Base-by-base conservation (phyloP, 495 filamentous ascomycete species). In the Lophium mytilinum region DNA sequence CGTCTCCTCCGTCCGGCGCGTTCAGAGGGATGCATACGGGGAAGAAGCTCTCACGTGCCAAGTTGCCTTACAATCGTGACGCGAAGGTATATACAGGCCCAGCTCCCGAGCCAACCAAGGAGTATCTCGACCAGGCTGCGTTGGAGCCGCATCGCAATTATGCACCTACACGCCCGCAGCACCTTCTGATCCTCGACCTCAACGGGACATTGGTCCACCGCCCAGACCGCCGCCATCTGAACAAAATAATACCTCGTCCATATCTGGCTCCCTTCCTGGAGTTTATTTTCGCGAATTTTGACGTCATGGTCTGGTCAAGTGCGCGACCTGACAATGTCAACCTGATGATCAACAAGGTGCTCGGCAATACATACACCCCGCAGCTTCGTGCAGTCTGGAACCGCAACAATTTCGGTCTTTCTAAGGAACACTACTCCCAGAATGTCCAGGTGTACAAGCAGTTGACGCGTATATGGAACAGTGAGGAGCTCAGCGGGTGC, bases 251-350 rank as follows among this genome's bases (percentile, higher is more conserved):
- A 3, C 68, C 74, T 45, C 83, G 93, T 4, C 85, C 85, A 0
- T 74, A 76, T 34, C 77, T 92, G 0, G 47, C 70, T 0, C 30
- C 69, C 0, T 97, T 98, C 72, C 71, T 97, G 0, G 74, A 86
- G 58, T 73, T 90, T 50, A 53, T 61, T 10, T 60, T 62, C 39
- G 61, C 76, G 15, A 80, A 82, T 24, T 88, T 90, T 73, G 75
- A 69, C 34, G 85, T 95, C 14, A 87, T 95, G 72, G 80, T 98
- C 53, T 98, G 93, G 92, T 94, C 90, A 0, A 92, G 87, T 43
- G 90, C 94, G 0, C 78, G 74, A 24, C 83, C 84, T 0, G 56
- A 71, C 7, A 97, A 91, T 52, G 86, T 95, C 0, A 37, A 68
- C 0, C 66, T 67, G 6, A 85, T 97, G 74, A 79, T 81, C 55